A percentile compares a stretch with the other conserved stretches of the same genome.
These are phyloP conservation scores for Oenanthe javanica DNA, from an alignment of 140 eudicot species.

Conservation along the genomic window DNA sequence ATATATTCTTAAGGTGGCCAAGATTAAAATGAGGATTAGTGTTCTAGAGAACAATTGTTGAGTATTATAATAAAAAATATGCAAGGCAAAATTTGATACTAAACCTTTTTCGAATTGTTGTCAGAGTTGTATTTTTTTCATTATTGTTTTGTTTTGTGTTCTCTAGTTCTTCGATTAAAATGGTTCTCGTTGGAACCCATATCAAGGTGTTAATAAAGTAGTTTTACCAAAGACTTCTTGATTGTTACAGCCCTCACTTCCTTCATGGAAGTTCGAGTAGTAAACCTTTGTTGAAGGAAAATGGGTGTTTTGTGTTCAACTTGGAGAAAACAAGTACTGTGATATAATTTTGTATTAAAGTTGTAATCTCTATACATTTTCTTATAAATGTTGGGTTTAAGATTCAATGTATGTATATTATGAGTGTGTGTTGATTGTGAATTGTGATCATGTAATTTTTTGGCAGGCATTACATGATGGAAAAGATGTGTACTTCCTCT, in stretches of 20 bases:
- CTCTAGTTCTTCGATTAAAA: too few species aligned
- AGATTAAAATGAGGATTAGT: too few species aligned
- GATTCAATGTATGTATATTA: not conserved
- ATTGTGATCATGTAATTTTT: not conserved
- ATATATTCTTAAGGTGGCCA: too few species aligned
- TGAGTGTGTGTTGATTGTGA: not conserved
- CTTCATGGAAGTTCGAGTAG: too few species aligned
- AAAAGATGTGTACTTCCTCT: conserved; percentile 43
- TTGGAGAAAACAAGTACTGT: not conserved
- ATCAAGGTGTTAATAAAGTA: not conserved
- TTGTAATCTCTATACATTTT: not conserved
- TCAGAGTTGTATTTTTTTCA: not conserved
- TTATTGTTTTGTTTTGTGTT: not conserved
- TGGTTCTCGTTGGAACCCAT: not conserved
- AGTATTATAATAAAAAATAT: too few species aligned
- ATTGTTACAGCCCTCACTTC: not conserved
- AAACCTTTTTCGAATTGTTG: not conserved
- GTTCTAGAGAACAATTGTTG: not conserved
- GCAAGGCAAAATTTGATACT: not conserved
- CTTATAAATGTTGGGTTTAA: too few species aligned
- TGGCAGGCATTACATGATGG: conserved; percentile 66
- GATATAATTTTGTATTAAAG: not conserved
- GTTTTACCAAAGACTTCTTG: not conserved
- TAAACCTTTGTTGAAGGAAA: not conserved
- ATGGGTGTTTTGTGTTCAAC: not conserved